Percentiles rank a stretch among this genome's conserved stretches.
These are phyloP conservation scores for Lipomyces chichibuensis DNA, from an alignment of 805 yeast species.

Conservation along the genomic window DNA sequence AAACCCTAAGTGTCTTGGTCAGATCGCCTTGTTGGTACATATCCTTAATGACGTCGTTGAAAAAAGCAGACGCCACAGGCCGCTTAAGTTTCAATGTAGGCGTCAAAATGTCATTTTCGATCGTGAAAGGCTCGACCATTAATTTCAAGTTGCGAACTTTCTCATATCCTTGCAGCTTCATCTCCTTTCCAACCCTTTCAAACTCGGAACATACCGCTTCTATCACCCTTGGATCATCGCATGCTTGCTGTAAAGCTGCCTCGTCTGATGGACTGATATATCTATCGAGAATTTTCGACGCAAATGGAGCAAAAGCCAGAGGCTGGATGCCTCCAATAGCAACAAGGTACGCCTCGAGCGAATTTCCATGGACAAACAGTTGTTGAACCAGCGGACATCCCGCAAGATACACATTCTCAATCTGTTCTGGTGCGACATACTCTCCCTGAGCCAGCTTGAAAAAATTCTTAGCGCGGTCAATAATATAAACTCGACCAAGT, in stretches of 20 bases:
- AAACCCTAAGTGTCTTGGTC: background rate
- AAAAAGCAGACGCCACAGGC: constrained; percentile 51
- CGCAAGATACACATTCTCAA: constrained; percentile 65
- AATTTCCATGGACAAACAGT: constrained; percentile 65
- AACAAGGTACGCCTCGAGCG: constrained; percentile 58
- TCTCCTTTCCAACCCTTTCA: constrained; percentile 45
- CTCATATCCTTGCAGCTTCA: constrained; percentile 63
- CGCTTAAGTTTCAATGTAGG: constrained; percentile 67
- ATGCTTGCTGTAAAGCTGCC: constrained; percentile 40
- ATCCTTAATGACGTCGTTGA: constrained; percentile 46
- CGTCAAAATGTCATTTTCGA: constrained; percentile 65
- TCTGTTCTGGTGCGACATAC: constrained; percentile 77
- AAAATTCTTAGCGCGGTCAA: constrained; percentile 79
- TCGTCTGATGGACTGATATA: constrained; percentile 42
- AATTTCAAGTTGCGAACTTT: constrained; percentile 58
- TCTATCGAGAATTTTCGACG: constrained; percentile 36
- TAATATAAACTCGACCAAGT: constrained; percentile 60
- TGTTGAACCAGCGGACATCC: constrained; percentile 58
- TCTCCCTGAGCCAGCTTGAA: constrained; percentile 52
- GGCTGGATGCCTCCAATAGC: constrained; percentile 66
- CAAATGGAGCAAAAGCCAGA: constrained; percentile 47
- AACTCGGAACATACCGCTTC: constrained; percentile 46
- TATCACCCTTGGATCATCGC: constrained; percentile 47
- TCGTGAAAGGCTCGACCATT: constrained; percentile 61
- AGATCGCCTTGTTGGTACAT: constrained; percentile 54